Evolutionary conservation across 2,329 filamentous ascomycete genomes (phyloP).

Genomic region (Sordariomycetes sp.): DNA sequence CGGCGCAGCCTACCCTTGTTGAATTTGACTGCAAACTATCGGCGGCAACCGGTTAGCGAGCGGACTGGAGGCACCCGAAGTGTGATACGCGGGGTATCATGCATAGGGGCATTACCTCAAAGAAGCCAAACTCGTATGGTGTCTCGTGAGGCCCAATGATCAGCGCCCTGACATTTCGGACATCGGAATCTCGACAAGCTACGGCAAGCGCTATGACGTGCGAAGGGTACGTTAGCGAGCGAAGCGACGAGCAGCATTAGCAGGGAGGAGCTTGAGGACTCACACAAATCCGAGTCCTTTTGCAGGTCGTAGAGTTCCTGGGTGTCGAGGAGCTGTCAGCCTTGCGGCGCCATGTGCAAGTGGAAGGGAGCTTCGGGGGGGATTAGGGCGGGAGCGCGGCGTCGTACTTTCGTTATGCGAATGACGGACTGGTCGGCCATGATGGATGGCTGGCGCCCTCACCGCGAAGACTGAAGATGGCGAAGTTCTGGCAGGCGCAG

Average conservation of each 20-base stretch:
- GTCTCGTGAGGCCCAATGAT: constrained; percentile 90
- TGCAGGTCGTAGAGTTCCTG: constrained; percentile 82
- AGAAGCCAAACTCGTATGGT: constrained; percentile 95
- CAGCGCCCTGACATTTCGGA: constrained; percentile 74
- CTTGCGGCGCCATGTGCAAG: not conserved
- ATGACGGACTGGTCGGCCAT: constrained; percentile 83
- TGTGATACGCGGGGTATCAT: constrained; percentile 10
- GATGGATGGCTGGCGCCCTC: constrained; percentile 10
- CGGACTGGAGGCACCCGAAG: constrained; percentile 6
- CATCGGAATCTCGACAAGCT: constrained; percentile 75
- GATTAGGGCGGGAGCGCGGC: not conserved
- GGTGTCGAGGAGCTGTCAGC: constrained; percentile 1
- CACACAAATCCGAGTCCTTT: constrained; percentile 72
- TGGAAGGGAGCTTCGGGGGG: not conserved
- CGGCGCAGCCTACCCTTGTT: constrained; percentile 43
- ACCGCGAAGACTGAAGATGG: not conserved
- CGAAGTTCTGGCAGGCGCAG: not conserved
- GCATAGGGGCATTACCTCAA: constrained; percentile 50
- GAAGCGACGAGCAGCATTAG: not conserved
- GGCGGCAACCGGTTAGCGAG: not conserved
- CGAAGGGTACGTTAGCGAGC: not conserved
- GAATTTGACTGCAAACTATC: constrained; percentile 64
- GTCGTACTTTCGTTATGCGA: constrained; percentile 66
- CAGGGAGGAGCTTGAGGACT: constrained; percentile 14
- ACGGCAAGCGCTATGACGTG: constrained; percentile 59